A percentile compares a stretch with the other conserved stretches of the same genome.
Evolutionary conservation across 768 basidiomycete genomes (phyloP).

Genomic region (Russula vinacea): DNA sequence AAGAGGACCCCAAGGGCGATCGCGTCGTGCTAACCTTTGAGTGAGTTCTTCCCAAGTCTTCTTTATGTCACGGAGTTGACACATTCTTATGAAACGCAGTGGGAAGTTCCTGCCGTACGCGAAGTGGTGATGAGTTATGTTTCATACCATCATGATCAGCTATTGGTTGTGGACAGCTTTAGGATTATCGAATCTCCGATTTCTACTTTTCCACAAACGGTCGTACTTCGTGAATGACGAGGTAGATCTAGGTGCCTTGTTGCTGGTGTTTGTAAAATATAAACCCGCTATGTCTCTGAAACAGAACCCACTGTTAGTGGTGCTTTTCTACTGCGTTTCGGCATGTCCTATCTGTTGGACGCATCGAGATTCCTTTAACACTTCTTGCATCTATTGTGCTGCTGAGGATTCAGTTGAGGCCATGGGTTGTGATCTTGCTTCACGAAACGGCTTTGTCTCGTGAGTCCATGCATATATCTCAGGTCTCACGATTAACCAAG

Average conservation of each 20-base stretch:
- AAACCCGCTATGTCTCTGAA: background rate
- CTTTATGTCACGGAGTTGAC: constrained; percentile 4
- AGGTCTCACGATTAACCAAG: background rate
- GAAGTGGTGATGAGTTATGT: constrained; percentile 47
- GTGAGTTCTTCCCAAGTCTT: constrained; percentile 42
- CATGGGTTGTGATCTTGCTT: background rate
- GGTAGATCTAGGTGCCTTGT: background rate
- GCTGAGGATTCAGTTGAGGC: background rate
- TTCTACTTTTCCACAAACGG: background rate
- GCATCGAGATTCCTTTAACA: background rate
- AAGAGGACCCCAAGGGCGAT: constrained; percentile 74
- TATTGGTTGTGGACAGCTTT: background rate
- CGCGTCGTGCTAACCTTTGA: constrained; percentile 77
- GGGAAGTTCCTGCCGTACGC: constrained; percentile 77
- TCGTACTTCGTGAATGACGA: background rate
- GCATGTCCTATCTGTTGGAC: background rate
- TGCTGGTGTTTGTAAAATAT: background rate
- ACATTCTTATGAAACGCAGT: constrained; percentile 38
- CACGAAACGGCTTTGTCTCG: background rate
- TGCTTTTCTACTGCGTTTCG: background rate
- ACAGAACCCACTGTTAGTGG: background rate
- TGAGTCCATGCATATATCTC: background rate
- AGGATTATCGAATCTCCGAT: background rate
- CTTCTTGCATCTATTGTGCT: background rate
- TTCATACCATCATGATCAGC: background rate